Percentiles rank a stretch among this genome's conserved stretches.
These are phyloP conservation scores for Arabidopsis hybrid DNA, from an alignment of 441 rosid species.

Conservation along the genomic window DNA sequence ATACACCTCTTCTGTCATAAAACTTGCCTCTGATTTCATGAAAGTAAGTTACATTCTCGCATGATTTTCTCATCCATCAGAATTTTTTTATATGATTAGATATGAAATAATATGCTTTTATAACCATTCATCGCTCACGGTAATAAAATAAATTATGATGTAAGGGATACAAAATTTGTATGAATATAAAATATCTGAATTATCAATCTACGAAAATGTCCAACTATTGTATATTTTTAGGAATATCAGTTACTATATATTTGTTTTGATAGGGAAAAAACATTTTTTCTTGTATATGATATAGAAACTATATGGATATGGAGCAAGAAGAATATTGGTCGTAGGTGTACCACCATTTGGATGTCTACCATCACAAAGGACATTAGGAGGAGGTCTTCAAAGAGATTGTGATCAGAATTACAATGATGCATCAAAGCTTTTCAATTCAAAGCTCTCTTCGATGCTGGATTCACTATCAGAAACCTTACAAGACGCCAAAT, in stretches of 20 bases:
- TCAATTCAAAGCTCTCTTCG: constrained; percentile 44
- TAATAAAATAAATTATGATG: too few relatives aligned
- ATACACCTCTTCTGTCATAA: constrained; percentile 4
- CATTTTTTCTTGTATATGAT: background rate
- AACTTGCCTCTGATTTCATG: background rate
- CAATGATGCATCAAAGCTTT: constrained; percentile 44
- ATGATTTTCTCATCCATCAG: background rate
- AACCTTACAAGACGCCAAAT: constrained; percentile 2
- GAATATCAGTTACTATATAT: background rate
- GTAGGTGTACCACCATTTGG: constrained; percentile 58
- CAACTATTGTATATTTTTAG: too few relatives aligned
- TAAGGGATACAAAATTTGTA: too few relatives aligned
- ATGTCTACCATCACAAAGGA: constrained; percentile 66
- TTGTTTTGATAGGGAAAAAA: too few relatives aligned
- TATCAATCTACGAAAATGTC: background rate
- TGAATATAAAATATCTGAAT: too few relatives aligned
- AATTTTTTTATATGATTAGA: too few relatives aligned
- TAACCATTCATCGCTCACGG: too few relatives aligned
- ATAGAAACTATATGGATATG: constrained; percentile 50
- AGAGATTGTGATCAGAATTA: constrained; percentile 44
- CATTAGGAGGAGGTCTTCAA: constrained; percentile 51
- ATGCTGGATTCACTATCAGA: constrained; percentile 23
- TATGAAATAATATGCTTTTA: too few relatives aligned
- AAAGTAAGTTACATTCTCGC: background rate
- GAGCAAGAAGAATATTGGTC: constrained; percentile 58